phyloP scores from a whole-genome alignment of 306 rosid genomes.

The Oxytropis ochrocephala region DNA sequence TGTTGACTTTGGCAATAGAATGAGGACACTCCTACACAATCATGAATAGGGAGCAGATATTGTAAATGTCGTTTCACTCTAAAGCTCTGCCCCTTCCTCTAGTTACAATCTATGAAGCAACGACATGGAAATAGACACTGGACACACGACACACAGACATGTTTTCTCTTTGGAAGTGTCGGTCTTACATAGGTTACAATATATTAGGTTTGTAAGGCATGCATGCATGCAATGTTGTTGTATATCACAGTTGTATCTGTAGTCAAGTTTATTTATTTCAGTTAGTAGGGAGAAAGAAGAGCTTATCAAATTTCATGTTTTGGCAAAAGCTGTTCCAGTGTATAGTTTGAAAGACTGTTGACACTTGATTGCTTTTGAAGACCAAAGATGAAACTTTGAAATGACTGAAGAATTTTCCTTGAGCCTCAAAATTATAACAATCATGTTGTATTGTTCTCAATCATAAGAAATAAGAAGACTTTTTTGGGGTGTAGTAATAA shows the following conservation, averaged over 20 bases:
- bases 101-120: slow-evolving; percentile 12
- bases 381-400: neutral
- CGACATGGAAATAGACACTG: no score
- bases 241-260: slow-evolving; percentile 15
- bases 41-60: slow-evolving; percentile 51
- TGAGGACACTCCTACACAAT: slow-evolving; percentile 47
- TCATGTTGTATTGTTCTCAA: neutral
- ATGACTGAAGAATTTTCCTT: neutral
- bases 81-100: slow-evolving; percentile 35
- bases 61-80: slow-evolving; percentile 56
- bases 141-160: no score
- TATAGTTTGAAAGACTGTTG: neutral
- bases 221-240: slow-evolving; percentile 61
- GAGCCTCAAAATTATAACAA: neutral
- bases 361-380: neutral
- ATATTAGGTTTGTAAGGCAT: slow-evolving; percentile 37
- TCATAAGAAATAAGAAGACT: neutral
- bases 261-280: slow-evolving; percentile 11
- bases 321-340: slow-evolving; percentile 8
- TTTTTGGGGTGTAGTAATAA: neutral
- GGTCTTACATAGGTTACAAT: neutral
- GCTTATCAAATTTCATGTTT: neutral
- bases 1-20: slow-evolving; percentile 50
- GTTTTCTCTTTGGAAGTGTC: no score
- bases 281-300: slow-evolving; percentile 7